phyloP scores from a whole-genome alignment of 768 basidiomycete genomes.

The Mrakia hoshinonis region DNA sequence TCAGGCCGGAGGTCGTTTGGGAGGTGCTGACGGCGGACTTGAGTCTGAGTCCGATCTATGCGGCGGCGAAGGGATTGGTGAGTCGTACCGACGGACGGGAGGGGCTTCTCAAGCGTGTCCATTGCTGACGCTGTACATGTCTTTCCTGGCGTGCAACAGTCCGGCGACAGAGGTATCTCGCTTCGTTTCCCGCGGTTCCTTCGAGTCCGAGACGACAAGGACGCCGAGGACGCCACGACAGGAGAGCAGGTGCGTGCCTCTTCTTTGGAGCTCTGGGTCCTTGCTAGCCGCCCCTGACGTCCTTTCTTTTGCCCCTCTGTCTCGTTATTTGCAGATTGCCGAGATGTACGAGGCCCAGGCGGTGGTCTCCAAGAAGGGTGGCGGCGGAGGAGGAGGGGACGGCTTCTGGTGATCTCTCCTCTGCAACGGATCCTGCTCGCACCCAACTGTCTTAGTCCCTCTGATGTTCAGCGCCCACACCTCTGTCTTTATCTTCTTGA shows the following conservation, averaged over 20 bases:
- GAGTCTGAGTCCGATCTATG: conserved; percentile 83
- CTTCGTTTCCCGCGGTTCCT: conserved; percentile 94
- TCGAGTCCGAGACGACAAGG: conserved; percentile 84
- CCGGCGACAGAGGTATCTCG: conserved; percentile 82
- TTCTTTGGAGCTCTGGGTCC: not conserved
- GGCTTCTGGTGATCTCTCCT: conserved; percentile 37
- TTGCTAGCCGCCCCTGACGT: not conserved
- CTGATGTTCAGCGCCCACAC: too few relatives aligned
- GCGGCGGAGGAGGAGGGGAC: conserved; percentile 42
- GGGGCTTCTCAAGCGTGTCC: not conserved
- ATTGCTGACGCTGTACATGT: not conserved
- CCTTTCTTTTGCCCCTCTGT: not conserved
- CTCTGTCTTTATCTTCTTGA: too few relatives aligned
- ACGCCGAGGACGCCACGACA: conserved; percentile 80
- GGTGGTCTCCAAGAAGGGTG: conserved; percentile 61
- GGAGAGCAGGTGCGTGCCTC: conserved; percentile 66
- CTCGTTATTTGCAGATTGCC: conserved; percentile 53
- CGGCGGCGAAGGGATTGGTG: conserved; percentile 85
- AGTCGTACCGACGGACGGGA: too few relatives aligned
- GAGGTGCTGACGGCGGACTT: conserved; percentile 95
- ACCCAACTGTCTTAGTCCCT: too few relatives aligned
- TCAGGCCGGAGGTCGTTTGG: conserved; percentile 96
- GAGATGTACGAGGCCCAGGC: conserved; percentile 90
- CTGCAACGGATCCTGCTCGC: too few relatives aligned
- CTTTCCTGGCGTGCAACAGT: not conserved